Conservation (phyloP, 1,139 yeast genomes). For the Candida glucosophila region DNA sequence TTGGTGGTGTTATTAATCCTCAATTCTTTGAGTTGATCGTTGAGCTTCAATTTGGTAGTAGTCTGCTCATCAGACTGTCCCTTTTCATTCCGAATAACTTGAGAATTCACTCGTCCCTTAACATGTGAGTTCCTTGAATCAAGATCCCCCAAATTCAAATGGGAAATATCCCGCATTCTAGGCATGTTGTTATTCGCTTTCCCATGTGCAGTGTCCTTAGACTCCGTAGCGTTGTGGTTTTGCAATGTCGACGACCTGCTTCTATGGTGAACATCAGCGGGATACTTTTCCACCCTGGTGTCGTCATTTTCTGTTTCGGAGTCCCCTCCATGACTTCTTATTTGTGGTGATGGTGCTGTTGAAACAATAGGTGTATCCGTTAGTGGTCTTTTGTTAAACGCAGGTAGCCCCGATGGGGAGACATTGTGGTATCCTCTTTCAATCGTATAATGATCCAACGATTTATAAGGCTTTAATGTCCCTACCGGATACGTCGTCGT, state of each 20-base stretch:
- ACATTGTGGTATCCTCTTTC: conserved; percentile 4
- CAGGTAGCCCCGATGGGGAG: conserved; percentile 40
- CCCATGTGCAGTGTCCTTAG: conserved; percentile 2
- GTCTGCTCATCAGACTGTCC: conserved; percentile 4
- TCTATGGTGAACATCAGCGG: conserved; percentile 2
- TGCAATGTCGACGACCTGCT: too few relatives aligned
- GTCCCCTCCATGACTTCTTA: conserved; percentile 23
- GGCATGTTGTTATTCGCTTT: conserved; percentile 6
- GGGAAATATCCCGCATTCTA: conserved; percentile 33
- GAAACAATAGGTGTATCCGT: conserved; percentile 67
- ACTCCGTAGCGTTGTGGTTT: too few relatives aligned
- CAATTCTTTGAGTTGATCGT: conserved; percentile 8
- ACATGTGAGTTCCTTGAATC: neutral
- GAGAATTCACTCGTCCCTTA: neutral
- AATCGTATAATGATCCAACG: conserved; percentile 20
- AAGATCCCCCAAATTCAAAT: conserved; percentile 28
- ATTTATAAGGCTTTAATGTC: conserved; percentile 15
- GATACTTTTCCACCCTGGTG: conserved; percentile 4
- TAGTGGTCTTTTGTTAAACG: conserved; percentile 58
- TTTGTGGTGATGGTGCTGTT: conserved; percentile 43
- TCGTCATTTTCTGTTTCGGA: conserved; percentile 13
- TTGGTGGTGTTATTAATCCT: conserved; percentile 9
- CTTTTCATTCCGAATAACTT: neutral
- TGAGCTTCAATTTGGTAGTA: conserved; percentile 2
- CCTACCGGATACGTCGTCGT: too few relatives aligned